Base-by-base conservation (phyloP, 2,329 filamentous ascomycete species). In the Paecilomyces dactylethromorphus region DNA sequence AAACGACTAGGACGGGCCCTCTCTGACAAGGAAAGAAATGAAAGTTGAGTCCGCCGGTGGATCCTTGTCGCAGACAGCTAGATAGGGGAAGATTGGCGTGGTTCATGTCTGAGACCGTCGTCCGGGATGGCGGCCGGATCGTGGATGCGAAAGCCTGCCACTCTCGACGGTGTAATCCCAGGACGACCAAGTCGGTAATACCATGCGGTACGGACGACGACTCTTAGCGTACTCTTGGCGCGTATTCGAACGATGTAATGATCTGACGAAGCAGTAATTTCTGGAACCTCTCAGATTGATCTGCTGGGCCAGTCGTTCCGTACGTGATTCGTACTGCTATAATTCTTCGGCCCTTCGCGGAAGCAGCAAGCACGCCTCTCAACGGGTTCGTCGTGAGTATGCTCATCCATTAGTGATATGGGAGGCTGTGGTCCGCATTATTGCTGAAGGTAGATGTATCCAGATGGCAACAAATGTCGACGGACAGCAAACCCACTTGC, bases 21-120 rank as follows among this genome's bases (percentile, higher is more conserved):
- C n/a, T 55, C 35, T 24, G 35, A 24, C 22, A 35, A n/a, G 35
- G 31, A 55, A 55, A 55, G 54, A 55, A 55, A 55, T 55, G 54
- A 55, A 26, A 55, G 54, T 55, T 55, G 33, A 35, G 54, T n/a
- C 54, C 54, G 15, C 21, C 11, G 29, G 54, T 55, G 54, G 54
- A 39, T n/a, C 31, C 35, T 13, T 39, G 32, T 39, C 39, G 21
- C 21, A 35, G 31, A 39, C 11, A n/a, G 31, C 31, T 22, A 26
- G 35, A 26, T 39, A 26, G 31, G 54, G 35, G 15, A 29, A 32
- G 55, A 56, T 56, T 56, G 45, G 29, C 55, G 45, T 51, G 22
- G 45, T 21, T 45, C 55, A 45, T 56, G 55, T 56, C 45, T 56
- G 35, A 56, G 55, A 56, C 45, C 50, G 22, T 24, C 26, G 21